A percentile compares a stretch with the other conserved stretches of the same genome.
These are phyloP conservation scores for Isoetes taiwanensis DNA, from an alignment of 75 land plant genomes.

Conservation along the genomic window DNA sequence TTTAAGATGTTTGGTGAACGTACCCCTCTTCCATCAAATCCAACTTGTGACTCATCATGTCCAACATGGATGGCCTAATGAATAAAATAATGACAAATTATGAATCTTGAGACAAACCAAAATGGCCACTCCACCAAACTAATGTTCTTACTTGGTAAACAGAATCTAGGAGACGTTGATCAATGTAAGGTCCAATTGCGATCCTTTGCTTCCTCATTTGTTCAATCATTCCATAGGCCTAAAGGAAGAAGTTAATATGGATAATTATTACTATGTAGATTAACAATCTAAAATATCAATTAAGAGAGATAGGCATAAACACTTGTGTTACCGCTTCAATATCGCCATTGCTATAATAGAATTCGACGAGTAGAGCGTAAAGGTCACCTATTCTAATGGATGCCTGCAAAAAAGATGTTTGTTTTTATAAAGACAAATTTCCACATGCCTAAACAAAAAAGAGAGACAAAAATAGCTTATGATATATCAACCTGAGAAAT, in stretches of 20 bases:
- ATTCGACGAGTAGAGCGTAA: constrained; percentile 28
- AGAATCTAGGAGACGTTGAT: constrained; percentile 15
- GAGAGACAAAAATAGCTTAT: not conserved
- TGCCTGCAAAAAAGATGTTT: no score
- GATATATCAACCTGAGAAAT: constrained; percentile 12
- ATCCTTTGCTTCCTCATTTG: constrained; percentile 16
- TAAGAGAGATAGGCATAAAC: no score
- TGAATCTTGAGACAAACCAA: no score
- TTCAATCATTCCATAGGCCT: constrained; percentile 22
- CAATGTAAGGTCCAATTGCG: constrained; percentile 15
- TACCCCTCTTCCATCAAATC: no score
- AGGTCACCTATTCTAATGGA: constrained; percentile 22
- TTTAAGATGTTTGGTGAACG: no score
- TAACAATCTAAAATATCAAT: not conserved
- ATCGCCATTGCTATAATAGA: constrained; percentile 20
- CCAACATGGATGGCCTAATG: no score
- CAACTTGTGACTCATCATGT: no score
- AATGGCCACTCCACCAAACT: no score
- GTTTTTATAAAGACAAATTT: not conserved
- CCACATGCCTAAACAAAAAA: not conserved
- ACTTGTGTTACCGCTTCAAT: constrained; percentile 18
- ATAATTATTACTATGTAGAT: not conserved
- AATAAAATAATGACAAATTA: no score
- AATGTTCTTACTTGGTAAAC: constrained; percentile 22
- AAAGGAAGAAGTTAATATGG: not conserved